A percentile compares a stretch with the other conserved stretches of the same genome.
These are phyloP conservation scores for Geotrichum bryndzae DNA, from an alignment of 1,139 yeast genomes.

Conservation along the genomic window DNA sequence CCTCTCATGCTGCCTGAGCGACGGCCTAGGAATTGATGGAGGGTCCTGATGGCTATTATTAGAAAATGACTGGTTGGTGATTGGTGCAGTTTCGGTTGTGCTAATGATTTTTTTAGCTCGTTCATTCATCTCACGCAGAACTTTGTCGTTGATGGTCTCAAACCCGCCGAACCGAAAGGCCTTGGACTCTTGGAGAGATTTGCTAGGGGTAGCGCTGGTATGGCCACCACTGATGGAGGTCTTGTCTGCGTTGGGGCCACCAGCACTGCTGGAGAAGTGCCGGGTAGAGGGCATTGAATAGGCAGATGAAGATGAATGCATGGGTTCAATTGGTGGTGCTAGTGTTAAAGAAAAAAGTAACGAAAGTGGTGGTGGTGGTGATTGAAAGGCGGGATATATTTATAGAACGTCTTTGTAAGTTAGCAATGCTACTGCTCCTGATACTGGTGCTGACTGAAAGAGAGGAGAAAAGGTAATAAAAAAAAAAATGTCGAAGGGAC, in stretches of 20 bases:
- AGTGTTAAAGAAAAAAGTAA: background rate
- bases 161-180: constrained; percentile 30
- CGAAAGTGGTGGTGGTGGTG: background rate
- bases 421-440: too few species aligned
- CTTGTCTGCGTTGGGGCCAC: background rate
- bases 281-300: background rate
- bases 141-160: constrained; percentile 34
- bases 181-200: constrained; percentile 23
- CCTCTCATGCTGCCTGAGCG: background rate
- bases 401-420: too few species aligned
- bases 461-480: background rate
- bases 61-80: background rate
- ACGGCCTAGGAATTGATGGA: background rate
- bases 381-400: background rate
- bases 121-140: constrained; percentile 34
- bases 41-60: background rate
- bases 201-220: background rate
- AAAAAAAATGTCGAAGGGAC: background rate
- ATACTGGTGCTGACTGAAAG: background rate
- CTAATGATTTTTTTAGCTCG: constrained; percentile 25
- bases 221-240: background rate
- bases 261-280: background rate
- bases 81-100: background rate
- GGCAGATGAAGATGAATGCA: background rate
- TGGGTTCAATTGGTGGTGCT: background rate